Base-by-base conservation (phyloP, 805 yeast species). In the Ogataea allantospora region DNA sequence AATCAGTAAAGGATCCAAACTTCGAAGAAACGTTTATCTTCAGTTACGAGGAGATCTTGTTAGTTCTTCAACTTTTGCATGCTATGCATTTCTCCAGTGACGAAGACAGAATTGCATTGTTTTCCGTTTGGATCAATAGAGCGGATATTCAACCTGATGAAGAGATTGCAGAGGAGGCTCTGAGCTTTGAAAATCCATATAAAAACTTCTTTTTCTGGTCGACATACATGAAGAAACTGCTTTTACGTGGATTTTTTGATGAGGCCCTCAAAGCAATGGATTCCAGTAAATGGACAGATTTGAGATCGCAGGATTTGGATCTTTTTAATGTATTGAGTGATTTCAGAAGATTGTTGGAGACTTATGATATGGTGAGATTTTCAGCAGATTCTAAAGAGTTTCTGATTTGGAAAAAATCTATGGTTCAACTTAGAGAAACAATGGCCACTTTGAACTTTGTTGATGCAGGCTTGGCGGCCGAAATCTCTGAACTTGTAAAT, bases 121-220 rank as follows among this genome's bases (percentile, higher is more conserved):
- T 79, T 23, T 58, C 71, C 11, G 70, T 67, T 32, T 84, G 93
- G 93, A 66, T 81, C 17, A 84, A 84, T 53, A 68, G 77, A 39
- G 78, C 81, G 20, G 86, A 83, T 54, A 78, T 81, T 5, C 75
- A 76, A 47, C 89, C 89, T 1, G 77, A 71, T 41, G 66, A 66
- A 13, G 75, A 70, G 18, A 58, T 73, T 21, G 65, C 74, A 4
- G 72, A 76, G 35, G 66, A 58, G 29, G 72, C 73, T 7, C 59
- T 71, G 50, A 53, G 55, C 21, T 62, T 59, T 14, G 73, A 68
- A 1, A 38, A 49, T 21, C 80, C 78, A 7, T 75, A 67, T 54
- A 51, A 54, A 38, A 78, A 70, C 47, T 67, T 74, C 2, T 62
- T 62, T 27, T 84, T 84, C 50, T 84, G 88, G 88, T 73, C 66